Evolutionary conservation across 140 eudicot genomes (phyloP).

Genomic region (Senecio squalidus): DNA sequence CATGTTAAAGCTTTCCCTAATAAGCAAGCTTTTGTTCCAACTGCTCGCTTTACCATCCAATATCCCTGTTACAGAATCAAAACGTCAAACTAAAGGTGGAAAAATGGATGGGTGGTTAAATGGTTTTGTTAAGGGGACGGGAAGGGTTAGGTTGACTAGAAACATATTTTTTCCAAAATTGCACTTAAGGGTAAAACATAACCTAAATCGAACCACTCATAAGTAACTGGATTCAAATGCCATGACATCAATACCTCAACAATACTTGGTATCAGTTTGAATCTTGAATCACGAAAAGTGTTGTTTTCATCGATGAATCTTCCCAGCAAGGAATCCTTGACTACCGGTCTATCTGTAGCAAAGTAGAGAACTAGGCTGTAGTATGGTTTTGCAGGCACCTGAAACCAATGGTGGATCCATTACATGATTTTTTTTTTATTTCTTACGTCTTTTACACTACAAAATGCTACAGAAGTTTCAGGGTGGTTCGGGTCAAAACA

Average conservation of each 20-base stretch:
- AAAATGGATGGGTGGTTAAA: too few relatives aligned
- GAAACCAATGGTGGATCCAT: conserved; percentile 7
- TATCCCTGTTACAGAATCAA: conserved; percentile 57
- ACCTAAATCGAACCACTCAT: not conserved
- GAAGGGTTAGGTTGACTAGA: too few relatives aligned
- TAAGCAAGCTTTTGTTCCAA: conserved; percentile 93
- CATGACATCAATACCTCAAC: conserved; percentile 41
- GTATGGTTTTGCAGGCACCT: conserved; percentile 97
- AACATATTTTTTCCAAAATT: too few relatives aligned
- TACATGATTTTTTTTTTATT: too few relatives aligned
- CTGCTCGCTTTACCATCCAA: conserved; percentile 99
- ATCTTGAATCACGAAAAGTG: conserved; percentile 80
- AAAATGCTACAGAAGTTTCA: too few relatives aligned
- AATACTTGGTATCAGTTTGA: conserved; percentile 91
- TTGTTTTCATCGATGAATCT: conserved; percentile 84
- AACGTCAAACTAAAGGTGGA: not conserved
- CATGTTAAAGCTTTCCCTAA: conserved; percentile 96
- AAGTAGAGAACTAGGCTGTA: conserved; percentile 86
- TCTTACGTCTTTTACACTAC: conserved; percentile 8
- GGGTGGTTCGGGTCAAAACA: too few relatives aligned
- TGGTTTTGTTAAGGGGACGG: too few relatives aligned
- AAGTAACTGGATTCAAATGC: not conserved
- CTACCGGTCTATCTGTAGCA: conserved; percentile 92
- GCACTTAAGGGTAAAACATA: not conserved
- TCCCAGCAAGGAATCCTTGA: conserved; percentile 64